phyloP scores from a whole-genome alignment of 805 yeast species.

The Ogataea paradorogensis region DNA sequence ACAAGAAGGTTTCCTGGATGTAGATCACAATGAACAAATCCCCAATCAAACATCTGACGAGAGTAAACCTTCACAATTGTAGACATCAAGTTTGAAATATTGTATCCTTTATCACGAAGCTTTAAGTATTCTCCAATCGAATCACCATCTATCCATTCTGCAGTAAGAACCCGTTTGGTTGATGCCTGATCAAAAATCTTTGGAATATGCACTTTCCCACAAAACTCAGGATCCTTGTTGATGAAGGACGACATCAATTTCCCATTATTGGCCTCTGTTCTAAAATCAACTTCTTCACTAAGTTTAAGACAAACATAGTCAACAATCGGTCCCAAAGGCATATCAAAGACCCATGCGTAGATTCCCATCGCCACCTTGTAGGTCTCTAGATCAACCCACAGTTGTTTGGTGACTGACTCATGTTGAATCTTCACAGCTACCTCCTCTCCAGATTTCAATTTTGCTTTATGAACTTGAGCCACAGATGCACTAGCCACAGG shows the following conservation, averaged over 20 bases:
- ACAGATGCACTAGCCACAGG: slow-evolving; percentile 77
- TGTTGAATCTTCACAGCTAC: slow-evolving; percentile 73
- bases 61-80: slow-evolving; percentile 51
- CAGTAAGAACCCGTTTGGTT: slow-evolving; percentile 50
- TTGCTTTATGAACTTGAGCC: slow-evolving; percentile 66
- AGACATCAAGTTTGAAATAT: slow-evolving; percentile 42
- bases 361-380: slow-evolving; percentile 50
- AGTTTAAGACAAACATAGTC: slow-evolving; percentile 56
- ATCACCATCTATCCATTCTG: slow-evolving; percentile 79
- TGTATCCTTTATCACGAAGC: slow-evolving; percentile 39
- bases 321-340: slow-evolving; percentile 59
- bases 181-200: slow-evolving; percentile 43
- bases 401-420: slow-evolving; percentile 57
- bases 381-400: slow-evolving; percentile 57
- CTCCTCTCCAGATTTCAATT: slow-evolving; percentile 41
- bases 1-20: slow-evolving; percentile 78
- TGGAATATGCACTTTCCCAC: slow-evolving; percentile 53
- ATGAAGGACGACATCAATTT: slow-evolving; percentile 37
- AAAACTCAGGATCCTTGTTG: slow-evolving; percentile 40
- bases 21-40: slow-evolving; percentile 71
- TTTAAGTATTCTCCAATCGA: slow-evolving; percentile 46
- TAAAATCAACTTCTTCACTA: slow-evolving; percentile 60
- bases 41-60: slow-evolving; percentile 62
- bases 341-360: slow-evolving; percentile 57
- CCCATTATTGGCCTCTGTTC: slow-evolving; percentile 54